Conservation (phyloP, 371 early-diverging fungal species). For the Ordospora pajunii region DNA sequence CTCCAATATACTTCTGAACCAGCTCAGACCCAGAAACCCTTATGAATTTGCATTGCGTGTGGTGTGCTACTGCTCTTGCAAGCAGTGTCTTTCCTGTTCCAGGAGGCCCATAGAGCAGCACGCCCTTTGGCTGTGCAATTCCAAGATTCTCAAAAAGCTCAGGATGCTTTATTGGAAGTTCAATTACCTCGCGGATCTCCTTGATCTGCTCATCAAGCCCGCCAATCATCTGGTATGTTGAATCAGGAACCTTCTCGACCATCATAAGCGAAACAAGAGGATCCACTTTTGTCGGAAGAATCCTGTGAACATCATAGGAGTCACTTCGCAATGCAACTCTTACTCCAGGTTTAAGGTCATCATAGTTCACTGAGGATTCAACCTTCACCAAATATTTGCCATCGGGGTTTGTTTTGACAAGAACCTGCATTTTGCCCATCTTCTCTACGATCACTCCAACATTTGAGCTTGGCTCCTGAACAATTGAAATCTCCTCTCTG, state of each 20-base stretch:
- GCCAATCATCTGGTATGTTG: constrained; percentile 97
- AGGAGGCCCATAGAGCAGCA: constrained; percentile 93
- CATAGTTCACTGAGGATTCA: constrained; percentile 74
- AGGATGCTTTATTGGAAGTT: constrained; percentile 94
- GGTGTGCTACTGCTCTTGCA: constrained; percentile 96
- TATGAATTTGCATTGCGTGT: constrained; percentile 97
- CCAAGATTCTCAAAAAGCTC: constrained; percentile 96
- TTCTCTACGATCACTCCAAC: constrained; percentile 95
- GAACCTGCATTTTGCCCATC: constrained; percentile 94
- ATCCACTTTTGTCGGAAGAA: constrained; percentile 83
- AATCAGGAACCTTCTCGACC: constrained; percentile 98
- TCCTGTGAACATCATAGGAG: constrained; percentile 72
- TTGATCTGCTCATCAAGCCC: constrained; percentile 98
- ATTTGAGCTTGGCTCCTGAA: constrained; percentile 90
- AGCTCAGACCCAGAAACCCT: constrained; percentile 95
- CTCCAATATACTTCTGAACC: constrained; percentile 99
- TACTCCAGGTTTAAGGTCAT: constrained; percentile 78
- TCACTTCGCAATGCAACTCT: constrained; percentile 91
- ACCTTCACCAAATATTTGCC: constrained; percentile 96
- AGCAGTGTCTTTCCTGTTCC: constrained; percentile 66
- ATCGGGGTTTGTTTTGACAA: constrained; percentile 95
- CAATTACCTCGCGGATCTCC: constrained; percentile 96
- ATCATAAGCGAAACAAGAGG: constrained; percentile 94
- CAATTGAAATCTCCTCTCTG: constrained; percentile 85
- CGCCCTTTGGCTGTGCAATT: constrained; percentile 97